Base-by-base conservation (phyloP, 2,329 filamentous ascomycete species). In the Apiospora kogelbergensis region DNA sequence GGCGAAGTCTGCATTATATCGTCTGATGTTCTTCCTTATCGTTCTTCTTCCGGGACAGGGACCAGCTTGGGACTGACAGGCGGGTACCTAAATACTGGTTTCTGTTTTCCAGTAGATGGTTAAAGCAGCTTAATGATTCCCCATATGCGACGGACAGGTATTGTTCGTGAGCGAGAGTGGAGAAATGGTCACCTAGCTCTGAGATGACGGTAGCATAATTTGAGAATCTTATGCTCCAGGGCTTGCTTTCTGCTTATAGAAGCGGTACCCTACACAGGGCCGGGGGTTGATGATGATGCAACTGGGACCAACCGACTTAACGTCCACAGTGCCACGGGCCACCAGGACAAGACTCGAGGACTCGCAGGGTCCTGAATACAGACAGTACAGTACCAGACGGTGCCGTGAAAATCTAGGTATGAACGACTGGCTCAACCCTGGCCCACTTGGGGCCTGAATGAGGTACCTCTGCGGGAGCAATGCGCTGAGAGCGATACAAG, bases 161-260 rank as follows among this genome's bases (percentile, higher is more conserved):
- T 80, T 77, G 83, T 84, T 82, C 81, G 82, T 81, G 80, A 81
- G 78, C 76, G 76, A 73, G 74, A 79, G 79, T 78, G 80, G 80
- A 80, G 80, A 78, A 78, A 77, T 74, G 77, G 78, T 80, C 78
- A 81, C 80, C 80, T 82, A 82, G 81, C 76, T 81, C 79, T 81
- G 81, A 80, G 78, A 81, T 81, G 82, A 83, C 81, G 80, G 82
- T 81, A 83, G 84, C 82, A 86, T 86, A 87, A 87, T 85, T 86
- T 85, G 85, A 81, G 80, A 82, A 85, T 86, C 83, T 87, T 86
- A 87, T 86, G 84, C 84, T 40, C 82, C 84, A 84, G 81, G 81
- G 78, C 76, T 78, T 77, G 77, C 79, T 79, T 83, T 78, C 83
- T 81, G 80, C 81, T 84, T 85, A 84, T 85, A 84, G 83, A 84